Conservation (phyloP, 2,329 filamentous ascomycete species). For the Aspergillus viridinutans region DNA sequence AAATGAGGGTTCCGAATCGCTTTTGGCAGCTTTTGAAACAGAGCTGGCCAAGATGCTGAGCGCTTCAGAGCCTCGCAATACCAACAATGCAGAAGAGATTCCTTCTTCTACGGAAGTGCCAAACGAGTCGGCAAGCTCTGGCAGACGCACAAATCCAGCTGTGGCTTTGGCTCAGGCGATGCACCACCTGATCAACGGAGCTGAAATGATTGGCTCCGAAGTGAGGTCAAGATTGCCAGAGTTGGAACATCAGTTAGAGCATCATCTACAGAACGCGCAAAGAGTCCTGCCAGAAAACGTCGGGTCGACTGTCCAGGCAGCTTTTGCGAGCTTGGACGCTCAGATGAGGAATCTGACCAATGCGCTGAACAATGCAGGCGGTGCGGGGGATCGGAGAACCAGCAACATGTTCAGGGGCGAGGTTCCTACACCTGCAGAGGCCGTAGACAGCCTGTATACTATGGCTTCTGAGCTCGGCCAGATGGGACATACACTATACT, state of each 20-base stretch:
- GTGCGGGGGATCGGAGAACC: slow-evolving; percentile 31
- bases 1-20: slow-evolving; percentile 23
- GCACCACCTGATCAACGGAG: slow-evolving; percentile 30
- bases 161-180: slow-evolving; percentile 33
- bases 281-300: slow-evolving; percentile 34
- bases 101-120: slow-evolving; percentile 9
- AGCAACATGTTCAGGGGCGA: slow-evolving; percentile 35
- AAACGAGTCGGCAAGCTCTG: slow-evolving; percentile 8
- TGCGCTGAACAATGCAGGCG: slow-evolving; percentile 36
- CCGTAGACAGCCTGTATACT: slow-evolving; percentile 35
- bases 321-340: slow-evolving; percentile 34
- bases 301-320: slow-evolving; percentile 31
- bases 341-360: slow-evolving; percentile 35
- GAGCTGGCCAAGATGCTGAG: slow-evolving; percentile 36
- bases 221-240: slow-evolving; percentile 34
- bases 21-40: slow-evolving; percentile 38
- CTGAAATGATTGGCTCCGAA: slow-evolving; percentile 35
- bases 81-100: slow-evolving; percentile 9
- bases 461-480: slow-evolving; percentile 41
- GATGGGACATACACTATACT: slow-evolving; percentile 35
- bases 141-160: slow-evolving; percentile 19
- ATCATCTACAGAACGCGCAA: slow-evolving; percentile 32
- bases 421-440: slow-evolving; percentile 32
- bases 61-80: slow-evolving; percentile 10
- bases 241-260: slow-evolving; percentile 36